A percentile compares a stretch with the other conserved stretches of the same genome.
phyloP scores from a whole-genome alignment of 805 yeast species.

The Kodamaea restingae region DNA sequence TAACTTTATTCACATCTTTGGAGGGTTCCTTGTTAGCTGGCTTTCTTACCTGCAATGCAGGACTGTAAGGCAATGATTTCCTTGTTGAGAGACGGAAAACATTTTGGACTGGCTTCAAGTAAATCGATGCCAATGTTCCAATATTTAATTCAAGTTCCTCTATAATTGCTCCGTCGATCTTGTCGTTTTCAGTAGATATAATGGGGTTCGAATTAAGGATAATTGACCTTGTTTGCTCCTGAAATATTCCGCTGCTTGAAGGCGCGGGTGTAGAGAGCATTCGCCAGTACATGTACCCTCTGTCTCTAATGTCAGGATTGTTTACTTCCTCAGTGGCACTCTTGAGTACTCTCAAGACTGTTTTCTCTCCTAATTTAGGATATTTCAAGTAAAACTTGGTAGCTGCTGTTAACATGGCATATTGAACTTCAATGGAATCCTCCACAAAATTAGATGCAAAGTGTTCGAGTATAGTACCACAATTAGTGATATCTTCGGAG shows the following conservation, averaged over 20 bases:
- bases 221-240: slow-evolving; percentile 40
- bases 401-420: slow-evolving; percentile 66
- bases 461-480: slow-evolving; percentile 38
- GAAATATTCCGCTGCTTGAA: slow-evolving; percentile 38
- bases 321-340: slow-evolving; percentile 69
- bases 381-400: slow-evolving; percentile 61
- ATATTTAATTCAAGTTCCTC: slow-evolving; percentile 81
- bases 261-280: slow-evolving; percentile 48
- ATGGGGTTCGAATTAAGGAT: slow-evolving; percentile 59
- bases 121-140: slow-evolving; percentile 79
- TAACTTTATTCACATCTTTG: background rate
- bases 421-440: slow-evolving; percentile 72
- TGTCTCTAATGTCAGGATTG: slow-evolving; percentile 82
- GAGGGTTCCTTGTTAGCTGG: slow-evolving; percentile 7
- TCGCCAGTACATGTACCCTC: slow-evolving; percentile 86
- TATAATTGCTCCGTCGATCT: slow-evolving; percentile 61
- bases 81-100: slow-evolving; percentile 66
- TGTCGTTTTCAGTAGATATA: slow-evolving; percentile 63
- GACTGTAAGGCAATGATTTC: slow-evolving; percentile 46
- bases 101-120: slow-evolving; percentile 76
- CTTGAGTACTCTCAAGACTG: slow-evolving; percentile 58
- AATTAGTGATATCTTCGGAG: slow-evolving; percentile 43
- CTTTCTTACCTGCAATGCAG: slow-evolving; percentile 31
- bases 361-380: slow-evolving; percentile 51
- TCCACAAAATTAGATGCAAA: slow-evolving; percentile 48